Evolutionary conservation across 495 filamentous ascomycete species (phyloP).

Genomic region (Xanthoparmelia taractica): DNA sequence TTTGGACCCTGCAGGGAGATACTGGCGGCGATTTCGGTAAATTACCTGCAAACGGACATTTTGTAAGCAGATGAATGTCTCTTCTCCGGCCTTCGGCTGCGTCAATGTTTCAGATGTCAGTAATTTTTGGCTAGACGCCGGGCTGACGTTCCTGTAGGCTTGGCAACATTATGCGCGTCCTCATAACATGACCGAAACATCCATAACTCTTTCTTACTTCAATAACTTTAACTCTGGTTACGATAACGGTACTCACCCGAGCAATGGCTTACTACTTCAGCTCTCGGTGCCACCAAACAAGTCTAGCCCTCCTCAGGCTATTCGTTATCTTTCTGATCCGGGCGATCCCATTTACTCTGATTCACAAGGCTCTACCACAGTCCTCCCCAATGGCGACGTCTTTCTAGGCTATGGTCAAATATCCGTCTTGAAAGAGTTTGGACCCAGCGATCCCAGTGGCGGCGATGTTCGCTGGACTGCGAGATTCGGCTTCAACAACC

Average conservation of each 20-base stretch:
- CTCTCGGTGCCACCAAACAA: conserved; percentile 21
- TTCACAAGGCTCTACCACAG: conserved; percentile 43
- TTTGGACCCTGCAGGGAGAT: conserved; percentile 40
- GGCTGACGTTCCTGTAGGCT: not conserved
- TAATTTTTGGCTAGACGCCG: not conserved
- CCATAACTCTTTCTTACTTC: conserved; percentile 36
- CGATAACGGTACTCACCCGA: conserved; percentile 25
- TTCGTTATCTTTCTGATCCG: conserved; percentile 25
- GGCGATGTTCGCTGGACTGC: conserved; percentile 33
- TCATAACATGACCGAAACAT: conserved; percentile 25
- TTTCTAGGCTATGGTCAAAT: conserved; percentile 44
- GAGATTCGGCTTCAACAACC: conserved; percentile 34
- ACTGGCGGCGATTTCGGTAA: conserved; percentile 37
- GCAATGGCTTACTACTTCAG: conserved; percentile 26
- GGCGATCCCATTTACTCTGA: conserved; percentile 30
- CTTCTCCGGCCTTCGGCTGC: too few species aligned
- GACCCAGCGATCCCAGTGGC: conserved; percentile 13
- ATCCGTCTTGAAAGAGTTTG: conserved; percentile 43
- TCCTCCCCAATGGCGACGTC: conserved; percentile 39
- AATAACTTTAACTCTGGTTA: conserved; percentile 31
- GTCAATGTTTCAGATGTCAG: not conserved
- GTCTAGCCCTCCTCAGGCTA: conserved; percentile 1
- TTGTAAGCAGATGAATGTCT: conserved; percentile 8
- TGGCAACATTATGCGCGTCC: conserved; percentile 39
- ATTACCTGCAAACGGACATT: conserved; percentile 24